Percentiles rank a stretch among this genome's conserved stretches.
Conservation (phyloP, 73 alveolate species). For the Paramecium primaurelia region DNA sequence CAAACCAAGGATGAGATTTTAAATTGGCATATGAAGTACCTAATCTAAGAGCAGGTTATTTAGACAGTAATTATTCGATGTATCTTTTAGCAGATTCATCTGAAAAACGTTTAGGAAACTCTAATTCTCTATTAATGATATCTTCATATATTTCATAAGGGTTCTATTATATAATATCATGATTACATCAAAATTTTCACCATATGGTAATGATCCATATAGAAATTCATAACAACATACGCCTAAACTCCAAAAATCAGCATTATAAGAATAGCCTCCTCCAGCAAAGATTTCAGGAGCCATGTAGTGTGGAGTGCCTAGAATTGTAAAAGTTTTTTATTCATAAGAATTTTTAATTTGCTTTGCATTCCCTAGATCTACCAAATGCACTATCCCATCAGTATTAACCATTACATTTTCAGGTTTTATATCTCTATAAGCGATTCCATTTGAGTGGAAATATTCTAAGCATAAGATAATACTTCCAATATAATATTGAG, state of each 20-base stretch:
- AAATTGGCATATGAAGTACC: conserved; percentile 51
- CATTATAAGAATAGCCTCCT: conserved; percentile 68
- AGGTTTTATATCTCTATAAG: conserved; percentile 80
- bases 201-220: conserved; percentile 75
- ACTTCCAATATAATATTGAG: conserved; percentile 37
- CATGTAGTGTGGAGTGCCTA: conserved; percentile 82
- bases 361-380: conserved; percentile 81
- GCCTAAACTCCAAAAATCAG: conserved; percentile 77
- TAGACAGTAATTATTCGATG: conserved; percentile 45
- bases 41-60: conserved; percentile 52
- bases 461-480: conserved; percentile 59
- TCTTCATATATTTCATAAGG: conserved; percentile 69
- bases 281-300: conserved; percentile 81
- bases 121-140: neutral
- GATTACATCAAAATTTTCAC: conserved; percentile 64
- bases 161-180: conserved; percentile 18
- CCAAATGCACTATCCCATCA: conserved; percentile 68
- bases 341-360: neutral
- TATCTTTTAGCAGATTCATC: conserved; percentile 45
- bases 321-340: conserved; percentile 67
- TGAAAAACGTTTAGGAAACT: conserved; percentile 18
- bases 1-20: conserved; percentile 60
- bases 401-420: conserved; percentile 79
- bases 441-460: conserved; percentile 72
- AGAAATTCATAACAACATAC: conserved; percentile 70